Conservation (phyloP, 495 filamentous ascomycete genomes). For the Podospora australis region DNA sequence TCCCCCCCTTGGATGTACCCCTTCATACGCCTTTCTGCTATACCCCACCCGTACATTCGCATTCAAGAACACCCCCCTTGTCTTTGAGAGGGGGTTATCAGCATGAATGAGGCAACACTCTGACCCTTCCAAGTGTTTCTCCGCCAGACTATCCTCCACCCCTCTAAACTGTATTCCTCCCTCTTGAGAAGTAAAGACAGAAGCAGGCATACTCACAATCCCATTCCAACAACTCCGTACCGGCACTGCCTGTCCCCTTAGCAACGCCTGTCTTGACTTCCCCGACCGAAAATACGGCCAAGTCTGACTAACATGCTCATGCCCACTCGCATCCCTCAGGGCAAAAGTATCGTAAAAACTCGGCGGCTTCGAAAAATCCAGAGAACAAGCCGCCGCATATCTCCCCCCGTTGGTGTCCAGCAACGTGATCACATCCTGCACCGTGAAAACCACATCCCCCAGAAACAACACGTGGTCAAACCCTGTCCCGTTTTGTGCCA, state of each 20-base stretch:
- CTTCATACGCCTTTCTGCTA: slow-evolving; percentile 49
- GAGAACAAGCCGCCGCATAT: slow-evolving; percentile 75
- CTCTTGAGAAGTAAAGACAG: slow-evolving; percentile 23
- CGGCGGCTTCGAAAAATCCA: slow-evolving; percentile 68
- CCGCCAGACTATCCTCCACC: slow-evolving; percentile 61
- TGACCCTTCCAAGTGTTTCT: slow-evolving; percentile 63
- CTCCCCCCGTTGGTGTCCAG: slow-evolving; percentile 63
- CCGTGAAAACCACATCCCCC: slow-evolving; percentile 70
- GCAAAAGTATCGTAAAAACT: slow-evolving; percentile 81
- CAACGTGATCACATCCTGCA: slow-evolving; percentile 60
- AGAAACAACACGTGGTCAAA: slow-evolving; percentile 70
- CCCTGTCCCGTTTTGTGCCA: slow-evolving; percentile 38
- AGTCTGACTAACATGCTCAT: slow-evolving; percentile 53
- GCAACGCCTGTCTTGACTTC: slow-evolving; percentile 52
- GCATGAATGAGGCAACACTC: slow-evolving; percentile 82
- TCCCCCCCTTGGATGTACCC: slow-evolving; percentile 18
- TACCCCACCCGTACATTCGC: slow-evolving; percentile 74
- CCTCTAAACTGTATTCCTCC: slow-evolving; percentile 55
- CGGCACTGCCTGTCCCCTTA: slow-evolving; percentile 50
- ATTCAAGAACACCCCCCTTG: slow-evolving; percentile 67
- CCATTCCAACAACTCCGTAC: slow-evolving; percentile 84
- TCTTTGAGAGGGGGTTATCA: slow-evolving; percentile 50
- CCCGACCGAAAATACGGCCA: slow-evolving; percentile 73
- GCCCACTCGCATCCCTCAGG: slow-evolving; percentile 61
- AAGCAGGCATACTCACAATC: slow-evolving; percentile 44